Base-by-base conservation (phyloP, 1,139 yeast genomes). In the Suhomyces panamericanus region DNA sequence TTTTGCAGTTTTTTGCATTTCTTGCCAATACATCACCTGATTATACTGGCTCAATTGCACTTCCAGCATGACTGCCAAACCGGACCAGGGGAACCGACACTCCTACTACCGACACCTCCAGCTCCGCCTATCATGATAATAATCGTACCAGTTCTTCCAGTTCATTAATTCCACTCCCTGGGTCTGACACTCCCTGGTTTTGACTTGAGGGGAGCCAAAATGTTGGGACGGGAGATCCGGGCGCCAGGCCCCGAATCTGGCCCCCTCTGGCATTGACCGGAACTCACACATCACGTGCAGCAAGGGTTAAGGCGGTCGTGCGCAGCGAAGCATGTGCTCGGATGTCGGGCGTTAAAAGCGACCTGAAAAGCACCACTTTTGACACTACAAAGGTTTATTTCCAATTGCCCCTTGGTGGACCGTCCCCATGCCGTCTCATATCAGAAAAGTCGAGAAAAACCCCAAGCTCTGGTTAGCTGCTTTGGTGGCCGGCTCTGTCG, bases 381-480 rank as follows among this genome's bases (percentile, higher is more conserved):
- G 6, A 9, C 27, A 8, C 10, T 24, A 3, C 13, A 20, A 8
- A 9, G 29, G 15, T 32, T 10, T 9, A 6, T 6, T 20, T 20
- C 24, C 24, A 20, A 20, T 20, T 20, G 24, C 24, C 24, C 24
- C 7, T 17, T 20, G 24, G 27, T 31, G 16, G 30, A 31, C 27
- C 11, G 11, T 22, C 15, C 26, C 12, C 9, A 46, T 46, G 49
- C 43, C 49, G 13, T 29, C 41, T 12, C 36, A 42, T 20, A 28
- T 40, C 37, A 39, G 35, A 38, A 42, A 31, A 35, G 43, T 43
- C 13, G 47, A 45, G 42, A 47, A 41, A 30, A 67, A 62, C 45
- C 72, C 76, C 8, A 60, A 55, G 43, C 42, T 67, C 28, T 64
- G 72, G 60, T 46, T 69, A 13, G 65, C 73, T 7, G 75, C 75